A percentile compares a stretch with the other conserved stretches of the same genome.
Evolutionary conservation across 345 rosid genomes (phyloP).

Genomic region (Physaria fendleri): DNA sequence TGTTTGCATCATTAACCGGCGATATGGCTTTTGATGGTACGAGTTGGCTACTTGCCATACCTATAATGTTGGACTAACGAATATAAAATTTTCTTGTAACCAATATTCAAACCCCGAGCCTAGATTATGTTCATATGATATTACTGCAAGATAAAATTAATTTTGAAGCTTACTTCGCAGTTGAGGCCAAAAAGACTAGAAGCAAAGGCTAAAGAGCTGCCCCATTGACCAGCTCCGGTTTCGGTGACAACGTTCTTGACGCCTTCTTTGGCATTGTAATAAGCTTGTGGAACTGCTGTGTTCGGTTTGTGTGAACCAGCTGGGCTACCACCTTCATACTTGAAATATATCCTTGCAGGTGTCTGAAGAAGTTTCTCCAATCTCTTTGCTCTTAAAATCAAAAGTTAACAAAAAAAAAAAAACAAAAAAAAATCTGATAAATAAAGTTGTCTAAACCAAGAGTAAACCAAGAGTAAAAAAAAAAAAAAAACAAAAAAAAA

Average conservation of each 20-base stretch:
- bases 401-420: too few relatives aligned
- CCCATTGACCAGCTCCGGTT: constrained; percentile 99
- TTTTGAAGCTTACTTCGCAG: constrained; percentile 52
- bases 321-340: constrained; percentile 92
- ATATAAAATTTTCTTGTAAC: too few relatives aligned
- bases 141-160: neutral
- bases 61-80: constrained; percentile 33
- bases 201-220: constrained; percentile 82
- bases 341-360: constrained; percentile 88
- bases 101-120: too few relatives aligned
- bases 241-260: constrained; percentile 77
- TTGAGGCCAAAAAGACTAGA: constrained; percentile 71
- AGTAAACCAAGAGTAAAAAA: too few relatives aligned
- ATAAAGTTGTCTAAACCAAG: too few relatives aligned
- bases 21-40: constrained; percentile 85
- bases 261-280: constrained; percentile 73
- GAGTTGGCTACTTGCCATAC: constrained; percentile 99
- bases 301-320: constrained; percentile 98
- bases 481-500: neutral
- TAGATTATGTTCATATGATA: too few relatives aligned
- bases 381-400: constrained; percentile 75
- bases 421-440: neutral
- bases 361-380: constrained; percentile 85
- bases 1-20: constrained; percentile 94
- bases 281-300: constrained; percentile 81